phyloP scores from a whole-genome alignment of 73 alveolate genomes.

The Tetrahymena malaccensis region DNA sequence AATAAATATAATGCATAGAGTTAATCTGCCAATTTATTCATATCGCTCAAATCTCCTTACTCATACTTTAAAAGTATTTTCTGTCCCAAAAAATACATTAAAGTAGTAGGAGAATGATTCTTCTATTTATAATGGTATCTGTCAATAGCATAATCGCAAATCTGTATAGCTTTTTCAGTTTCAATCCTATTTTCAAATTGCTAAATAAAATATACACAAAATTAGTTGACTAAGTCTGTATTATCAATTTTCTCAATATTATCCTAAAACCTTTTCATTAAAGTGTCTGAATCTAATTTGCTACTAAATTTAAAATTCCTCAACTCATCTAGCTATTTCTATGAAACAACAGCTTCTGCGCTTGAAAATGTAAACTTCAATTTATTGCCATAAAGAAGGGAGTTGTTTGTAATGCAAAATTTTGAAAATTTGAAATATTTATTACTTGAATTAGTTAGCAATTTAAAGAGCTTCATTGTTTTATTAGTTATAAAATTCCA shows the following conservation, averaged over 20 bases:
- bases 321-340: not conserved
- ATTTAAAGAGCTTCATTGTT: not conserved
- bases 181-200: not conserved
- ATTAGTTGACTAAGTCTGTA: not conserved
- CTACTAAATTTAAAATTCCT: not conserved
- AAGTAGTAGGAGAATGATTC: not conserved
- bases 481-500: no score
- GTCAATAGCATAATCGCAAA: not conserved
- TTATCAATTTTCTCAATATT: not conserved
- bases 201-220: not conserved
- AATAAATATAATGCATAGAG: not conserved
- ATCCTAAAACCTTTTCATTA: not conserved
- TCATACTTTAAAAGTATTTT: not conserved
- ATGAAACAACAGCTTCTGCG: not conserved
- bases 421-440: not conserved
- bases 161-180: not conserved
- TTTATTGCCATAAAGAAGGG: not conserved
- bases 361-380: not conserved
- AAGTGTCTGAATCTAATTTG: not conserved
- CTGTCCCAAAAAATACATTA: not conserved
- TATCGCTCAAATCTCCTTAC: not conserved
- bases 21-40: not conserved
- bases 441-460: not conserved
- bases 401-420: not conserved
- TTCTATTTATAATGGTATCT: not conserved